Evolutionary conservation across 2,329 filamentous ascomycete genomes (phyloP), one percentile per base, ranked within the genome.

Genomic region (Ophiosphaerella korrae): DNA sequence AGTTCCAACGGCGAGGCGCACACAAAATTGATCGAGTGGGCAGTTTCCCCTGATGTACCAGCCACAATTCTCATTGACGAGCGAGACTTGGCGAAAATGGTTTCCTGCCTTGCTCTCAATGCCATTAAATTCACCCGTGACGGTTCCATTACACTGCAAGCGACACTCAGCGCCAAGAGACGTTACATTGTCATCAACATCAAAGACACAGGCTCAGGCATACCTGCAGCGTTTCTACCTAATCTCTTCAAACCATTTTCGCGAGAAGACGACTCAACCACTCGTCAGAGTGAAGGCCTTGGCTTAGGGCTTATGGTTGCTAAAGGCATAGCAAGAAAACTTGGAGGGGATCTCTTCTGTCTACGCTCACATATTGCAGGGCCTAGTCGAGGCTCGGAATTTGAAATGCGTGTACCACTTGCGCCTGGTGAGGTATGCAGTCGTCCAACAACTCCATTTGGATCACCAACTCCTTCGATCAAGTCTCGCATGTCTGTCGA

Each of bases 231-330:
- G 11, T 89, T 89, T 62, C 72, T 87, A 42, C 84, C 84, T 0
- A 82, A 83, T 47, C 76, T 90, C 1, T 90, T 89, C 75, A 86
- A 86, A 57, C 83, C 87, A 1, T 89, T 89, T 68, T 84, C 86
- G 21, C 80, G 86, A 53, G 84, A 88, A 70, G 86, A 90, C 66
- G 81, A 84, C 43, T 88, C 86, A 1, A 82, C 85, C 12, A 88
- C 85, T 6, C 78, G 87, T 37, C 81, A 82, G 53, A 86, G 82
- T 64, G 87, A 90, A 68, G 87, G 87, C 0, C 76, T 89, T 3
- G 87, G 87, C 0, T 75, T 90, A 6, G 87, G 87, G 24, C 74
- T 90, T 9, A 79, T 89, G 64, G 87, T 89, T n/a, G 87, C 87
- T 1, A 89, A 89, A 71, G 86, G 86, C 3, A 77, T 89, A 39